phyloP scores from a whole-genome alignment of 2,329 filamentous ascomycete species.

The Colletotrichum sp. region DNA sequence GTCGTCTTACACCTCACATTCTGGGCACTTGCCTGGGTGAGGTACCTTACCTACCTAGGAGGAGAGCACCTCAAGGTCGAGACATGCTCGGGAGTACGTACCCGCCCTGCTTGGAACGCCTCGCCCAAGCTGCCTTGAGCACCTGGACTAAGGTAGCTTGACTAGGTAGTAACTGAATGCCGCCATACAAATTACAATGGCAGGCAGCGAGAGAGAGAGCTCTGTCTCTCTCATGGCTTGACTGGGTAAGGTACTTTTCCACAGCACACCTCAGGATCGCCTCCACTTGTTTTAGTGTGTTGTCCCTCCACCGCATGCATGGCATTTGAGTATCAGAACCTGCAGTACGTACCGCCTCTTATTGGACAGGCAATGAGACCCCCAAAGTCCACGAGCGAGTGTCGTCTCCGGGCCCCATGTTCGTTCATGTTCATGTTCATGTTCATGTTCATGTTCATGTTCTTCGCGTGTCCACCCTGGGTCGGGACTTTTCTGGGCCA shows the following conservation, averaged over 20 bases:
- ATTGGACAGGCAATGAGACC: not conserved
- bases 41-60: not conserved
- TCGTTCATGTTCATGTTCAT: not conserved
- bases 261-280: not conserved
- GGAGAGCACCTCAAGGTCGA: not conserved
- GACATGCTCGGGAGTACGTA: not conserved
- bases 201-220: not conserved
- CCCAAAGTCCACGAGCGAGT: not conserved
- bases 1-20: not conserved
- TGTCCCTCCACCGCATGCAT: slow-evolving; percentile 13
- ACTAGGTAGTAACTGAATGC: not conserved
- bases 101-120: not conserved
- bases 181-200: not conserved
- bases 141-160: not conserved
- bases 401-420: not conserved
- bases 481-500: not conserved
- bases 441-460: not conserved
- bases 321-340: not conserved
- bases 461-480: not conserved
- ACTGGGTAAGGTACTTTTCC: not conserved
- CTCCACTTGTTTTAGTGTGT: slow-evolving; percentile 10
- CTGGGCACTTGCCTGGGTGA: not conserved
- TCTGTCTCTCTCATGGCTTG: not conserved
- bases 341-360: not conserved
- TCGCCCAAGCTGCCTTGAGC: not conserved